Conservation (phyloP, 441 rosid species). For the Euphorbia celastroides region DNA sequence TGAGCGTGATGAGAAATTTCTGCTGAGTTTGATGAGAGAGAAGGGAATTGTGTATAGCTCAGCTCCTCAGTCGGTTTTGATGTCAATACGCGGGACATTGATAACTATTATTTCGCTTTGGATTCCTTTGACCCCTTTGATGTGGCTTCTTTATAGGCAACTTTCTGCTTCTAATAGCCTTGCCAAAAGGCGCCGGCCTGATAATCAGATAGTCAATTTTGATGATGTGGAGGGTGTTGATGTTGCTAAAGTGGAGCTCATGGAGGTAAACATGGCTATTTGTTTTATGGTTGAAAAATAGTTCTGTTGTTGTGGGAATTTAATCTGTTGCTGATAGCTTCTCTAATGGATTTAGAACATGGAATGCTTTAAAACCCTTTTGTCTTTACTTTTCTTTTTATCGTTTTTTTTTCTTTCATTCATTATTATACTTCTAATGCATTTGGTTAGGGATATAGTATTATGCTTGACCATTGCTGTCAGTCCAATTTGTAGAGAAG, state of each 20-base stretch:
- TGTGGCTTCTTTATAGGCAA: conserved; percentile 97
- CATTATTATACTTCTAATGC: too few species aligned
- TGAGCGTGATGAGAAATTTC: conserved; percentile 87
- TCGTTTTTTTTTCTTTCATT: too few species aligned
- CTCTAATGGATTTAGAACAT: background rate
- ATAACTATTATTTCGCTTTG: conserved; percentile 73
- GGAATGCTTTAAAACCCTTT: background rate
- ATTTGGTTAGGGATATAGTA: background rate
- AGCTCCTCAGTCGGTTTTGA: conserved; percentile 76
- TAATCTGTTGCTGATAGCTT: background rate
- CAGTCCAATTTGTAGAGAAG: background rate
- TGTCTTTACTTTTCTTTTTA: background rate
- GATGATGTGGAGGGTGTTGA: conserved; percentile 98
- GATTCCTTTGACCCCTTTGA: conserved; percentile 85
- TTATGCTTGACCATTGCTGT: background rate
- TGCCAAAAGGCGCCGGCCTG: conserved; percentile 60
- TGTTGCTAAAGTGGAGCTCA: conserved; percentile 83
- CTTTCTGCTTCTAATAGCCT: conserved; percentile 83
- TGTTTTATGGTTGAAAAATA: background rate
- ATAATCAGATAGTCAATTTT: conserved; percentile 54
- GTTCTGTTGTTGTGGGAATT: background rate
- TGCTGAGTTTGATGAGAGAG: conserved; percentile 85
- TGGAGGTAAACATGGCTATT: conserved; percentile 52
- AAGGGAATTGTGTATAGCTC: conserved; percentile 75
- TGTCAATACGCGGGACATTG: conserved; percentile 59